Evolutionary conservation across 257 asterid species (phyloP).

Genomic region (Primulina huaijiensis): DNA sequence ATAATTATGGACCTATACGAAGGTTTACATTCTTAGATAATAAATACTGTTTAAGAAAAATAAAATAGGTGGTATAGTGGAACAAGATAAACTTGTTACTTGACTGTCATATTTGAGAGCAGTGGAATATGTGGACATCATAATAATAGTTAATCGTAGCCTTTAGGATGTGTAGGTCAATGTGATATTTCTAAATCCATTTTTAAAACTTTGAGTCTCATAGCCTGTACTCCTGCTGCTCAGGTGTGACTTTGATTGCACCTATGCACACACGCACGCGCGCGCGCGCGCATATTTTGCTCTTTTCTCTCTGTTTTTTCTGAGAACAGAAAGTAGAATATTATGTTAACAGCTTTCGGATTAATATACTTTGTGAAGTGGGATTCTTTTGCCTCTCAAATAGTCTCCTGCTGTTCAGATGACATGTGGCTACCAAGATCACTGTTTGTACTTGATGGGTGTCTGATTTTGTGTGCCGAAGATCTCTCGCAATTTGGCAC

Average conservation of each 20-base stretch:
- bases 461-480: slow-evolving; percentile 44
- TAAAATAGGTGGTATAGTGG: no score
- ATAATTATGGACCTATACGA: no score
- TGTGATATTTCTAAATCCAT: not conserved
- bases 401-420: slow-evolving; percentile 26
- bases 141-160: no score
- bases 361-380: not conserved
- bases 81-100: not conserved
- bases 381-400: slow-evolving; percentile 1
- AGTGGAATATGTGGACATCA: not conserved
- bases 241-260: not conserved
- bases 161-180: no score
- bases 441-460: slow-evolving; percentile 41
- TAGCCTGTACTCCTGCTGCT: slow-evolving; percentile 8
- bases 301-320: slow-evolving; percentile 2
- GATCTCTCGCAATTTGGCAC: slow-evolving; percentile 38
- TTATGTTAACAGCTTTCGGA: slow-evolving; percentile 2
- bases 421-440: slow-evolving; percentile 45
- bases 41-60: no score
- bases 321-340: not conserved
- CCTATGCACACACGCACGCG: not conserved
- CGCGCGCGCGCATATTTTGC: not conserved
- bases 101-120: no score
- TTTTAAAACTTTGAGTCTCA: slow-evolving; percentile 6
- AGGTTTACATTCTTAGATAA: not conserved